A percentile compares a stretch with the other conserved stretches of the same genome.
These are phyloP conservation scores for Dactylellina parvicollis DNA, from an alignment of 2,329 filamentous ascomycete species.

Conservation along the genomic window DNA sequence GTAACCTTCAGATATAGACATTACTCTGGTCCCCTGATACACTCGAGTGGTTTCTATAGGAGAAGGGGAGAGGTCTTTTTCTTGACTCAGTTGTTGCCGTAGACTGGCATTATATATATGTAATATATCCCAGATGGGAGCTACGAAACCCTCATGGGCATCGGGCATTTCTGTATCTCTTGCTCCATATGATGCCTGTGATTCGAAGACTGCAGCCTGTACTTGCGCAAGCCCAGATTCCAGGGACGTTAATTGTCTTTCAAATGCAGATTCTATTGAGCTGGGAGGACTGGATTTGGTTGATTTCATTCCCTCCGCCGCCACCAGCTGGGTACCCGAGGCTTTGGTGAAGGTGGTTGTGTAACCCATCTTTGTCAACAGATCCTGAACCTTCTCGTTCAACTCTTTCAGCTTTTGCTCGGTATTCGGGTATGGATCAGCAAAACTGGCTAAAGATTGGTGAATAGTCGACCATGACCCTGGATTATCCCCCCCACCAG, in stretches of 20 bases:
- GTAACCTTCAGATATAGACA: no score
- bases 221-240: constrained; percentile 69
- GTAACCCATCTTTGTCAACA: constrained; percentile 71
- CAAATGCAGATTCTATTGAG: constrained; percentile 60
- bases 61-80: not conserved
- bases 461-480: no score
- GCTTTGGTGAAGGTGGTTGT: not conserved
- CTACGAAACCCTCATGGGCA: constrained; percentile 52
- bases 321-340: not conserved
- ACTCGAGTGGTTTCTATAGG: no score
- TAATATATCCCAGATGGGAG: constrained; percentile 1
- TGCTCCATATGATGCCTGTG: constrained; percentile 15
- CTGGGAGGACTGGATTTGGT: not conserved
- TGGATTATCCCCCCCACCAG: not conserved
- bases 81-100: not conserved
- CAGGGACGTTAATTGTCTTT: constrained; percentile 75
- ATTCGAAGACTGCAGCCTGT: constrained; percentile 56
- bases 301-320: not conserved
- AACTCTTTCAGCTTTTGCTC: constrained; percentile 74
- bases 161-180: constrained; percentile 60
- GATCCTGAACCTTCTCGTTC: constrained; percentile 73
- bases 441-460: no score
- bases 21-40: no score
- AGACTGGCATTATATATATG: not conserved
- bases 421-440: no score